Base-by-base conservation (phyloP, 352 stramenopile species). In the Pythium oligandrum region DNA sequence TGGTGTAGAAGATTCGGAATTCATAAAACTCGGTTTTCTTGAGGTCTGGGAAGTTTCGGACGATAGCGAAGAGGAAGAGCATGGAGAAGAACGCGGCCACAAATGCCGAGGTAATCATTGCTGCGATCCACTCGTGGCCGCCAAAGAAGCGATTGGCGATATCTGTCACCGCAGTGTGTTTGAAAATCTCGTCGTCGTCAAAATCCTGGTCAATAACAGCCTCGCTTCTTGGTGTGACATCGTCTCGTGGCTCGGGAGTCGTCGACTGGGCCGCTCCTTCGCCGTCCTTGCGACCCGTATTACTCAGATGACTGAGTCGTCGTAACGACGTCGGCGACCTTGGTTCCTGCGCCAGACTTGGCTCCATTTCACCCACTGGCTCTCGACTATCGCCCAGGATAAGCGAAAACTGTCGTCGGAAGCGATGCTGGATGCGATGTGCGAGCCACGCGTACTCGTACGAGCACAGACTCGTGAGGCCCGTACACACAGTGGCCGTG, bases 371-470 rank as follows among this genome's bases (percentile, higher is more conserved):
- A 26, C 17, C 17, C 17, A 26, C 17, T 26, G 17, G 17, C 17
- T 26, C 17, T 26, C 17, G 17, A 26, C 17, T 26, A 26, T 26
- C 17, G 17, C 17, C 17, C 17, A 26, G 17, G 17, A 26, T 26
- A 26, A 26, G 17, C 17, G 17, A 26, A 26, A 26, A 26, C 17
- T 26, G 17, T 26, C 17, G 17, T 26, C 17, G 17, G 8, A 88
- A 36, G 3, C 75, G 63, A 46, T 71, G 54, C 12, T 83, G 73
- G 47, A 92, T 90, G 45, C 82, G 64, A 51, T 85, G 73, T 1
- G 78, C 66, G 36, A 92, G 68, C 62, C 78, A 92, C 53, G 82
- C 64, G 59, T 84, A 92, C 61, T 92, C 81, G 66, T 86, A 92
- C 40, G 64, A 79, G 59, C 75, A 87, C 0, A 76, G 68, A 42